Conservation (phyloP, 805 yeast genomes). For the Candida qinlingensis region DNA sequence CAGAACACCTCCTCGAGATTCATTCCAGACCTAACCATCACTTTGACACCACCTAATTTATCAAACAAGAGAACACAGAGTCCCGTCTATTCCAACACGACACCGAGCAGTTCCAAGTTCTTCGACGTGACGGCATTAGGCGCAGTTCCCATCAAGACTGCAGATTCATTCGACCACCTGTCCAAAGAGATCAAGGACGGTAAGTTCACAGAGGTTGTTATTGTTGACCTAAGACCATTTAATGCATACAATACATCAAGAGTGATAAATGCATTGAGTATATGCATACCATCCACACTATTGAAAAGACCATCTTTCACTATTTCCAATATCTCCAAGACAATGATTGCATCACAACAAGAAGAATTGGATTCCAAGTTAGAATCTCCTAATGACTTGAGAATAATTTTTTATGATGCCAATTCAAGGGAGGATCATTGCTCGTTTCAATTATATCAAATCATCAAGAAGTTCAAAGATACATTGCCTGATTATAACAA, state of each 20-base stretch:
- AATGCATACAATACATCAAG: conserved; percentile 63
- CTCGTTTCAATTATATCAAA: conserved; percentile 22
- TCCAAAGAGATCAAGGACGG: not conserved
- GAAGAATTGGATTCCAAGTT: conserved; percentile 11
- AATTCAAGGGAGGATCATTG: conserved; percentile 19
- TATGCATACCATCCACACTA: conserved; percentile 85
- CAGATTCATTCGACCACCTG: conserved; percentile 6
- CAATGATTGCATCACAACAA: conserved; percentile 23
- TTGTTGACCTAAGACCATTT: conserved; percentile 70
- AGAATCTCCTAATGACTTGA: conserved; percentile 6
- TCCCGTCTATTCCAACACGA: conserved; percentile 10
- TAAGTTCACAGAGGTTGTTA: conserved; percentile 10
- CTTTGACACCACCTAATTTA: not conserved
- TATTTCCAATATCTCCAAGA: conserved; percentile 23
- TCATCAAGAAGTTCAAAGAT: conserved; percentile 22
- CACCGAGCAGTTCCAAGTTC: conserved; percentile 10
- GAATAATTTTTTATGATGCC: conserved; percentile 22
- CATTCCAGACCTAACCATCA: not conserved
- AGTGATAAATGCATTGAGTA: conserved; percentile 57
- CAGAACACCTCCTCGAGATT: not conserved
- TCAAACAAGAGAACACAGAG: conserved; percentile 2
- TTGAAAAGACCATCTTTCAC: conserved; percentile 47
- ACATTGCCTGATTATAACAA: conserved; percentile 9
- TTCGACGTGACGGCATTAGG: conserved; percentile 9
- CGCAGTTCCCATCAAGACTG: conserved; percentile 9